These are phyloP conservation scores for Saccharomycopsis capsularis DNA, from an alignment of 805 yeast genomes.

Conservation along the genomic window DNA sequence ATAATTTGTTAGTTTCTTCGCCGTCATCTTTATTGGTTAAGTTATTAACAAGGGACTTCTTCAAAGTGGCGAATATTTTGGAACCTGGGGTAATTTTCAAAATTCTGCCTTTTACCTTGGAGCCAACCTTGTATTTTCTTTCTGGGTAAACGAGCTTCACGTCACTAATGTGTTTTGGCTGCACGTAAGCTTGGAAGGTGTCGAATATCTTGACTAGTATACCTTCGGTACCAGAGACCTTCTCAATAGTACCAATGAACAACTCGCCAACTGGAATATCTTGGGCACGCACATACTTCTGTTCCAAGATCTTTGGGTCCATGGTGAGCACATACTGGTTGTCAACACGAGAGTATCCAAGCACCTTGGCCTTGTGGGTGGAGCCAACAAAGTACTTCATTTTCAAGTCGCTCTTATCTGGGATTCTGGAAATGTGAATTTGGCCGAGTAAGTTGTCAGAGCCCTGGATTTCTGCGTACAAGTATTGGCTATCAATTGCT, in stretches of 20 bases:
- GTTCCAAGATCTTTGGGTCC: slow-evolving; percentile 55
- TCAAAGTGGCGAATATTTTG: slow-evolving; percentile 60
- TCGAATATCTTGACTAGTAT: slow-evolving; percentile 55
- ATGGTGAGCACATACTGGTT: slow-evolving; percentile 60
- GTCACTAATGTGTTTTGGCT: slow-evolving; percentile 74
- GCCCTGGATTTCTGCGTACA: slow-evolving; percentile 54
- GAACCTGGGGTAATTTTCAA: slow-evolving; percentile 40
- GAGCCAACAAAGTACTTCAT: slow-evolving; percentile 57
- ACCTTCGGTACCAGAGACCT: slow-evolving; percentile 53
- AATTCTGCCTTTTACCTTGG: slow-evolving; percentile 71
- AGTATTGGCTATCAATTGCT: slow-evolving; percentile 51
- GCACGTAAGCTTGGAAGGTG: slow-evolving; percentile 68
- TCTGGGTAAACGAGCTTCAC: slow-evolving; percentile 82
- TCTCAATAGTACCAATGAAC: slow-evolving; percentile 50
- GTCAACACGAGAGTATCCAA: slow-evolving; percentile 64
- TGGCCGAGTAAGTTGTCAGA: slow-evolving; percentile 51
- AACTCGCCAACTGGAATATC: slow-evolving; percentile 76
- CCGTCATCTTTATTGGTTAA: slow-evolving; percentile 26
- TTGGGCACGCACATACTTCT: slow-evolving; percentile 56
- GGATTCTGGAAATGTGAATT: slow-evolving; percentile 69
- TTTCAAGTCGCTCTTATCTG: slow-evolving; percentile 27
- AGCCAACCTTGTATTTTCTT: slow-evolving; percentile 80
- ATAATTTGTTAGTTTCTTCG: slow-evolving; percentile 24
- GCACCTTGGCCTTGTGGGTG: slow-evolving; percentile 66
- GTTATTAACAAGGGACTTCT: slow-evolving; percentile 69